A percentile compares a stretch with the other conserved stretches of the same genome.
Evolutionary conservation across 2,329 filamentous ascomycete genomes (phyloP).

Genomic region (Cytospora mali): DNA sequence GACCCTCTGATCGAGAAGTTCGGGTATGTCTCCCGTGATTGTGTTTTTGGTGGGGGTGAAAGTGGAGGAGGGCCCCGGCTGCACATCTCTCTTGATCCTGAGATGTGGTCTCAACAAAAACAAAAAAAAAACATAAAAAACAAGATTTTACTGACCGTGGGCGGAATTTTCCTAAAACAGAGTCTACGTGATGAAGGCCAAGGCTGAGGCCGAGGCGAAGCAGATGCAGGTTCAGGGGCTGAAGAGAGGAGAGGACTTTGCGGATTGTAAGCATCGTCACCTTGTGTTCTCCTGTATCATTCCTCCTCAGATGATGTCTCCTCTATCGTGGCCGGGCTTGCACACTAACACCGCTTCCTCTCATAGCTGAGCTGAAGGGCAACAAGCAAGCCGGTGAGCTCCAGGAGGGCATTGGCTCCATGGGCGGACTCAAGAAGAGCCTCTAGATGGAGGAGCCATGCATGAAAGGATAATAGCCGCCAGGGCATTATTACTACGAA

Average conservation of each 20-base stretch:
- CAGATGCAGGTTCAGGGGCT: constrained; percentile 42
- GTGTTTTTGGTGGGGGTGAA: background rate
- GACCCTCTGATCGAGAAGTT: constrained; percentile 44
- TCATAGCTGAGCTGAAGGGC: constrained; percentile 40
- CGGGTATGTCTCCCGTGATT: constrained; percentile 30
- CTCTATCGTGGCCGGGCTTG: background rate
- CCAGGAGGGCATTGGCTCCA: constrained; percentile 34
- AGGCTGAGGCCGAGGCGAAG: constrained; percentile 45
- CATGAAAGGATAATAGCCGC: background rate
- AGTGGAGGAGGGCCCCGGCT: background rate
- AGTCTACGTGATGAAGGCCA: constrained; percentile 43
- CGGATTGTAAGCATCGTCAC: constrained; percentile 39
- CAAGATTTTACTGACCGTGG: background rate
- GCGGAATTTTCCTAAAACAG: constrained; percentile 10
- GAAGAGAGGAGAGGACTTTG: constrained; percentile 44
- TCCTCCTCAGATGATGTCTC: background rate
- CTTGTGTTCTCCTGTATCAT: background rate
- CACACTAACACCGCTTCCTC: background rate
- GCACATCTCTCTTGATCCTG: background rate
- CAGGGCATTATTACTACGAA: constrained; percentile 1
- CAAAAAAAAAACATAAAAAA: background rate
- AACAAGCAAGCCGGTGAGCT: constrained; percentile 41
- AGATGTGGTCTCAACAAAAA: background rate
- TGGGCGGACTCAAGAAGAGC: constrained; percentile 39
- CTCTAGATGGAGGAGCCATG: constrained; percentile 25